phyloP scores from a whole-genome alignment of 768 basidiomycete genomes.

The Boletus bicolor region DNA sequence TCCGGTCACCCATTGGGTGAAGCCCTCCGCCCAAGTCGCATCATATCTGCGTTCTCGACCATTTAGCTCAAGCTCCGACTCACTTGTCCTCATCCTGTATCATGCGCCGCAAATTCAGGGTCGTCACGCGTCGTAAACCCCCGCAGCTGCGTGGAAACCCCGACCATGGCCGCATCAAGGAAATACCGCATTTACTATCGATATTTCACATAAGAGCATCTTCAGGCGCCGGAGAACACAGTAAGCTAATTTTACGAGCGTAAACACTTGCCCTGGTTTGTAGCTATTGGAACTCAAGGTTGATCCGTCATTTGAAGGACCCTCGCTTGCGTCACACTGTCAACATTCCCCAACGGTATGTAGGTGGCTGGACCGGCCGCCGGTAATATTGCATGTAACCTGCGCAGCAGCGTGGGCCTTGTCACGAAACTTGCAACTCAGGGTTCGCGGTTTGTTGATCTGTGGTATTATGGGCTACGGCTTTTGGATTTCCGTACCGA shows the following conservation, averaged over 20 bases:
- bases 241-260: conserved; percentile 11
- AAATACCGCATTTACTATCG: conserved; percentile 8
- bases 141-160: conserved; percentile 22
- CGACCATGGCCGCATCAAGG: conserved; percentile 12
- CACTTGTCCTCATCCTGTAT: conserved; percentile 9
- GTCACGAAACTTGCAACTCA: conserved; percentile 8
- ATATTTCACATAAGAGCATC: conserved; percentile 7
- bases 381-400: conserved; percentile 4
- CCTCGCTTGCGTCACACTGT: conserved; percentile 12
- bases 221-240: conserved; percentile 6
- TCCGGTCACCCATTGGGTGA: conserved; percentile 1
- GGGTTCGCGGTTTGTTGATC: conserved; percentile 17
- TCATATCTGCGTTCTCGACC: conserved; percentile 17
- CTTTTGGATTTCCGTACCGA: conserved; percentile 5
- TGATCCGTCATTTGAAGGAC: conserved; percentile 2
- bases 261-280: conserved; percentile 7
- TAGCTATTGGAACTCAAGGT: background rate
- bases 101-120: conserved; percentile 21
- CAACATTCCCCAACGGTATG: conserved; percentile 4
- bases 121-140: conserved; percentile 16
- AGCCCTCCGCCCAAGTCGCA: conserved; percentile 32
- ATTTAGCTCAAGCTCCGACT: conserved; percentile 22
- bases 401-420: conserved; percentile 21
- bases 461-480: conserved; percentile 3
- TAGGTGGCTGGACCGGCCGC: conserved; percentile 5